Percentiles rank a stretch among this genome's conserved stretches.
Conservation (phyloP, 2,329 filamentous ascomycete species). For the Amylocarpus encephaloides region DNA sequence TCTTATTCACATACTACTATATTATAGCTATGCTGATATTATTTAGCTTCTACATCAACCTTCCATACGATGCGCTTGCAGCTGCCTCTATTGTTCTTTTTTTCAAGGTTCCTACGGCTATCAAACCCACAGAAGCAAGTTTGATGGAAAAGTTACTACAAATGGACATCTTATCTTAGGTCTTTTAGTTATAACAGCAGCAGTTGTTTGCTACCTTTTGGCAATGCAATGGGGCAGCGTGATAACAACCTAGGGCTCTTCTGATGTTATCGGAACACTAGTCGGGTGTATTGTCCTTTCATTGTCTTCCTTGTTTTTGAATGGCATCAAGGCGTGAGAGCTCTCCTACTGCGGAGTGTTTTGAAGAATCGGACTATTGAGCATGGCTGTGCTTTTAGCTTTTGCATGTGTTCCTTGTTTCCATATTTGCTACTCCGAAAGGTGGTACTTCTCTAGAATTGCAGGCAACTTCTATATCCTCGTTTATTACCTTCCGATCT, state of each 20-base stretch:
- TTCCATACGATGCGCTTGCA: constrained; percentile 35
- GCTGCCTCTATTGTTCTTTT: constrained; percentile 35
- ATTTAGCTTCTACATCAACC: constrained; percentile 29
- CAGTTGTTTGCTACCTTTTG: constrained; percentile 36
- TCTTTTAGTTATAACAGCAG: constrained; percentile 37
- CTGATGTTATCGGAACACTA: constrained; percentile 35
- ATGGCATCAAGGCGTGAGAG: constrained; percentile 35
- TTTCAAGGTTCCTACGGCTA: constrained; percentile 34
- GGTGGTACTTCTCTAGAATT: background rate
- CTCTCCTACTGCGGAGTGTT: background rate
- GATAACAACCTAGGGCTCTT: constrained; percentile 36
- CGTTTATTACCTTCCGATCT: constrained; percentile 42
- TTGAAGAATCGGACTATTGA: background rate
- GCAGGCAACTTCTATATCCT: background rate
- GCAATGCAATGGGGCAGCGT: constrained; percentile 40
- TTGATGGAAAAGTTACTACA: constrained; percentile 38
- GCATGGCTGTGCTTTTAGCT: background rate
- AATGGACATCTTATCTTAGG: constrained; percentile 42
- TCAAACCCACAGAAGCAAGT: constrained; percentile 23
- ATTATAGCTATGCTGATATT: background rate
- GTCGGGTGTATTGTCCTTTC: constrained; percentile 30
- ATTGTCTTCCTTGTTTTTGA: constrained; percentile 32
- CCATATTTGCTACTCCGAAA: background rate
- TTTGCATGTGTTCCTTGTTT: constrained; percentile 1
- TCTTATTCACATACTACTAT: background rate